Base-by-base conservation (phyloP, 1,284 basidiomycete species). In the Laetiporus sulphureus region DNA sequence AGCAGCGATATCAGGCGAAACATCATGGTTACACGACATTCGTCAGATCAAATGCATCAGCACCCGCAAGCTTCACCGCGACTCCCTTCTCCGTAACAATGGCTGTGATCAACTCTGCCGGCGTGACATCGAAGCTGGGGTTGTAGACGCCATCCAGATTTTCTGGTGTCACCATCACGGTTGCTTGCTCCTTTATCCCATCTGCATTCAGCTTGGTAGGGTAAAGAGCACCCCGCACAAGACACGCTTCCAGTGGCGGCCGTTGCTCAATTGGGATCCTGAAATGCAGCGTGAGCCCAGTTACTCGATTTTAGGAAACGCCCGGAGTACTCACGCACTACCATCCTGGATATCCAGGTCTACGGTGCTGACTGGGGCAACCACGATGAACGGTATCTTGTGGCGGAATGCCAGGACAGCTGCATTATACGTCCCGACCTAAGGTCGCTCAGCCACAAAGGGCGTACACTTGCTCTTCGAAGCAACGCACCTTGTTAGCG, bases 231-330 rank as follows among this genome's bases (percentile, higher is more conserved):
- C 92, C 92, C 20, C 91, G 79, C 36, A 90, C 85, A 19, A 91
- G 75, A 50, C 87, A 89, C 0, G 92, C 91, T 64, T 96, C 92
- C 35, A 90, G 64, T 0, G 83, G 66, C 1, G 91, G 86, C 6
- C 92, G 74, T 36, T 95, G 88, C 62, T 96, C 92, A 54, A 96
- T 95, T 35, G 89, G 88, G 52, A 96, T 95, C 22, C 87, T 91
- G 40, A 38, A 42, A 31, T 30, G 13, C 19, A 15, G 29, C n/a
- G 19, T 36, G 31, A n/a, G 5, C 10, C 35, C 8, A 34, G 32
- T n/a, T 7, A 45, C 23, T 20, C 38, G 7, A 42, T 29, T 41
- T 25, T 36, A 38, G 10, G 46, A 32, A 18, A 20, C 15, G 38
- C 16, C 22, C 5, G 15, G 31, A 15, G 24, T 29, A 66, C 76